Evolutionary conservation across 2,329 filamentous ascomycete species (phyloP), one percentile per base, ranked within the genome.

Genomic region (Teratosphaeria pseudoeucalypti): DNA sequence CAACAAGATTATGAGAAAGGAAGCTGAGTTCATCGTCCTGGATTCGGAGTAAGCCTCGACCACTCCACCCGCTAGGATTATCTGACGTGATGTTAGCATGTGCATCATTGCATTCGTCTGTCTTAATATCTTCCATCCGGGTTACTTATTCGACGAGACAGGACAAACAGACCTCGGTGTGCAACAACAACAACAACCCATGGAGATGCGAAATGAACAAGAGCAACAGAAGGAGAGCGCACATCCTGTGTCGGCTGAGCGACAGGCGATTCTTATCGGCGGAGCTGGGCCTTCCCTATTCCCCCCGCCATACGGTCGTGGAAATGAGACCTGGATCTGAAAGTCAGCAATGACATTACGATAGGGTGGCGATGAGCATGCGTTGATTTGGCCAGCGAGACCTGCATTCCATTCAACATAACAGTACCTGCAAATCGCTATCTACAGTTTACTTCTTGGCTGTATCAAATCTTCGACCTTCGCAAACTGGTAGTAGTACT

Each of bases 401-500:
- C 12, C 11, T 6, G 4, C 29, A 32, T 32, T 14, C 9, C 16
- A 43, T 43, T 14, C 23, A 23, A 23, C 23, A 23, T 23, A 2
- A 23, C 23, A 23, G 12, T 6, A 43, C 14, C 37, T 43, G 37
- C 37, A 43, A n/a, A 5, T 43, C 16, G 12, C 43, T 10, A 23
- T 23, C 43, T 76, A 82, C 49, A 83, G 68, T 70, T 79, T 83
- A 66, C 77, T 80, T 69, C 76, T 79, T 6, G 72, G 69, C 27
- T 67, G 64, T 6, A 76, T 67, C 43, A 86, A 66, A 56, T 86
- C 81, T 71, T 90, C 87, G 0, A 89, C 81, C 69, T 85, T 83
- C 5, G 85, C 86, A 73, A 92, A 94, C 68, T 84, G 85, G 66
- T 94, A 92, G 68, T 90, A 94, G 68, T 81, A 92, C 34, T 90